A percentile compares a stretch with the other conserved stretches of the same genome.
Evolutionary conservation across 441 rosid genomes (phyloP).

Genomic region (Bruguiera hainesii): DNA sequence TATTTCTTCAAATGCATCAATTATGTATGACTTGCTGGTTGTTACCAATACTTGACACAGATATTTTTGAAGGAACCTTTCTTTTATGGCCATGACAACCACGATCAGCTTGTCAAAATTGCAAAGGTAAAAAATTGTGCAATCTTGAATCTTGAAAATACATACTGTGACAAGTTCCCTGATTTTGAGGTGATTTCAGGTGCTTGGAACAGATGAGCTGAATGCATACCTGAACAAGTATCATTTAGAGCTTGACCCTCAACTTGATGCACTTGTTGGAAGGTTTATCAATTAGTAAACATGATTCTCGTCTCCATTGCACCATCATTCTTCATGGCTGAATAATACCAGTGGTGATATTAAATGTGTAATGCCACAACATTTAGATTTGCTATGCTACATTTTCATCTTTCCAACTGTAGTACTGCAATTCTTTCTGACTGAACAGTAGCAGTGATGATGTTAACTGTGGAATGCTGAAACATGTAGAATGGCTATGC

Average conservation of each 20-base stretch:
- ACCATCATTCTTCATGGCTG: background rate
- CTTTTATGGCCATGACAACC: conserved; percentile 97
- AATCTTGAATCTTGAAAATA: background rate
- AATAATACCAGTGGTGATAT: background rate
- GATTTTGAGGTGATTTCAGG: conserved; percentile 42
- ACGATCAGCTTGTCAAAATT: conserved; percentile 93
- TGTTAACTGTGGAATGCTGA: background rate
- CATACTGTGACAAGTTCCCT: background rate
- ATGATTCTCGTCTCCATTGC: conserved; percentile 2
- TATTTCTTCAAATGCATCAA: background rate
- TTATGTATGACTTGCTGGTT: conserved; percentile 12
- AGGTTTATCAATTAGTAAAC: conserved; percentile 37
- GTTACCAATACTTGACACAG: conserved; percentile 31
- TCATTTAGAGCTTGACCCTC: conserved; percentile 85
- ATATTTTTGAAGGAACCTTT: conserved; percentile 95
- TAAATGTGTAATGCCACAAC: background rate
- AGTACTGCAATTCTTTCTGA: background rate
- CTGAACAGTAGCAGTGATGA: background rate
- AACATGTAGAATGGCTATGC: background rate
- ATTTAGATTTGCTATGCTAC: background rate
- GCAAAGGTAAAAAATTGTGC: conserved; percentile 63
- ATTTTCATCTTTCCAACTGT: background rate
- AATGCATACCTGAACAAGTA: conserved; percentile 83
- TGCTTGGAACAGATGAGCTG: conserved; percentile 89
- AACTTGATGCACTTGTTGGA: conserved; percentile 88